Evolutionary conservation across 1,284 basidiomycete genomes (phyloP).

Genomic region (Ceratobasidium sp.): DNA sequence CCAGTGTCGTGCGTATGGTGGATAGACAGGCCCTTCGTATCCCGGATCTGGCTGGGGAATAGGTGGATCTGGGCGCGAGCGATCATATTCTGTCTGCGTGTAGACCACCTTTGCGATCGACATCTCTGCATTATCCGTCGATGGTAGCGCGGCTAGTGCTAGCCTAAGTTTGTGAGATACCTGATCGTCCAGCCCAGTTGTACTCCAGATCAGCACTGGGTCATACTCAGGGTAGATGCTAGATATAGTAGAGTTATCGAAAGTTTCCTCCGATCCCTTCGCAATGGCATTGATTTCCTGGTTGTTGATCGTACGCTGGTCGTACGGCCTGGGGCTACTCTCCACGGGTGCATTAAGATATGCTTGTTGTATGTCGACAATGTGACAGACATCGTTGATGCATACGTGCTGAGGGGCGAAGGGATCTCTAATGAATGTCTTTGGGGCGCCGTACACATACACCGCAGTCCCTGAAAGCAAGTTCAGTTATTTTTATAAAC

Average conservation of each 20-base stretch:
- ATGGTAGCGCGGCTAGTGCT: background rate
- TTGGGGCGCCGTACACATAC: conserved; percentile 10
- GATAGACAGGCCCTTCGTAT: background rate
- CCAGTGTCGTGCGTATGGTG: conserved; percentile 5
- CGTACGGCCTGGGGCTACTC: background rate
- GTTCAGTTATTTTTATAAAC: background rate
- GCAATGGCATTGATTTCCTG: background rate
- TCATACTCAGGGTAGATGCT: background rate
- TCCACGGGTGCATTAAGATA: conserved; percentile 15
- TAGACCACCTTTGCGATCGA: conserved; percentile 15
- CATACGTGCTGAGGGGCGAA: conserved; percentile 7
- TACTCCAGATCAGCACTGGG: conserved; percentile 20
- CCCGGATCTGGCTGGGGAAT: background rate
- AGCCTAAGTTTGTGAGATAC: background rate
- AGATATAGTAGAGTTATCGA: background rate
- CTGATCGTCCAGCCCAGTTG: conserved; percentile 7
- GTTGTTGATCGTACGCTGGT: background rate
- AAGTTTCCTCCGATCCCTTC: background rate
- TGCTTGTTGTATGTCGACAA: conserved; percentile 13
- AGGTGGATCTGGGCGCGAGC: background rate
- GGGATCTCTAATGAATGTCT: background rate
- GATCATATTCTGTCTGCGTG: background rate
- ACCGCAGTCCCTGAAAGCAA: background rate
- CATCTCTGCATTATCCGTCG: background rate
- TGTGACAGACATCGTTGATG: conserved; percentile 6